Percentiles rank a stretch among this genome's conserved stretches.
Evolutionary conservation across 306 rosid genomes (phyloP).

Genomic region (Ormosia semicastrata): DNA sequence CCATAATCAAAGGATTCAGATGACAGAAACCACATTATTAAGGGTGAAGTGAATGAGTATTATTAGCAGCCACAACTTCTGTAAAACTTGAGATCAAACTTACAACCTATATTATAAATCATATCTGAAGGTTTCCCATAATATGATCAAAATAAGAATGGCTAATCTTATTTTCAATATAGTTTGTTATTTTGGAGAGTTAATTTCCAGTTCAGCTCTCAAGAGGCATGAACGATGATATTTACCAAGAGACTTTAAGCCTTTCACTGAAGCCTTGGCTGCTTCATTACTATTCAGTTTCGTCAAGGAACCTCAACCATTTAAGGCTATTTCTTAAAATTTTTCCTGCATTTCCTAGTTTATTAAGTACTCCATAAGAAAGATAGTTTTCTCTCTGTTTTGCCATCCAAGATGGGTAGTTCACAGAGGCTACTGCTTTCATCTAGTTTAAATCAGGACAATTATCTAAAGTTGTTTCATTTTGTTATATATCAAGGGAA

Average conservation of each 20-base stretch:
- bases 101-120: not conserved
- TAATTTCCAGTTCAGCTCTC: constrained; percentile 1
- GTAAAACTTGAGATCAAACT: not conserved
- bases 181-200: not conserved
- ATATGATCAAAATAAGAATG: not conserved
- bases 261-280: constrained; percentile 14
- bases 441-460: constrained; percentile 8
- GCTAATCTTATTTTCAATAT: not conserved
- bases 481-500: constrained; percentile 9
- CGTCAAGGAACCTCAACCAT: constrained; percentile 9
- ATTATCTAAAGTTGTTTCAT: not conserved
- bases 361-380: not conserved
- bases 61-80: not conserved
- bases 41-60: not conserved
- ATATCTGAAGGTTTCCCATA: constrained; percentile 9
- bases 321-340: not conserved
- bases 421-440: not conserved
- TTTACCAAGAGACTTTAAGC: constrained; percentile 3
- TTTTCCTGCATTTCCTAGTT: not conserved
- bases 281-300: constrained; percentile 18
- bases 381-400: not conserved
- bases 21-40: constrained; percentile 1
- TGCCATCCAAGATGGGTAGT: not conserved
- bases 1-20: not conserved
- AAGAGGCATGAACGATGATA: not conserved